Base-by-base conservation (phyloP, 192 early-diverging fungal genomes). In the Paraglomus occultum region DNA sequence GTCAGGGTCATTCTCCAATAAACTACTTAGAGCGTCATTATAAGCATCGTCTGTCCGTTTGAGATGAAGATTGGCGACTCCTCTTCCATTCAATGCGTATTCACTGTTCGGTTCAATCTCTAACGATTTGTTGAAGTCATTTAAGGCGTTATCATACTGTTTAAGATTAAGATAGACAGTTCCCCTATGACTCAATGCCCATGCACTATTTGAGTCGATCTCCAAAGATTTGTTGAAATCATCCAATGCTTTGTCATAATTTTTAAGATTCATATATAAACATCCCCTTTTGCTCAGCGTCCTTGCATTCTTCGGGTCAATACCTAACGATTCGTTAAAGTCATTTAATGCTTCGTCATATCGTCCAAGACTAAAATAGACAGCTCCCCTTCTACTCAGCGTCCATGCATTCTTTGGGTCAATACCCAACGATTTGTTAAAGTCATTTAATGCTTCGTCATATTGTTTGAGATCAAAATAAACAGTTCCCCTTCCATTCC, bases 321-420 rank as follows among this genome's bases (percentile, higher is more conserved):
- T 17, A 50, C 49, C 45, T 22, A 65, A 65, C 8, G 63, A 65
- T 65, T 65, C 51, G 49, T 65, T 65, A 8, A 65, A 17, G 15
- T 65, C 63, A 43, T 50, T 18, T 51, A 65, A 51, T 7, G 63
- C 46, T 51, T 65, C 14, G 4, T 14, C 38, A 17, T 14, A 65
- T 12, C 42, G 48, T 14, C n/a, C 6, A 11, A 49, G 23, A 8
- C 49, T 65, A 23, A 17, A 48, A 50, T 31, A 65, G 14, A 31
- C 18, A 51, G 48, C 45, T 8, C 63, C 48, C 17, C 63, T 31
- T 18, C 51, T 49, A 38, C 38, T 14, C 8, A 45, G 49, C 11
- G 23, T 39, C 38, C 11, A 39, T 50, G 47, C 18, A 39, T 18
- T 38, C 17, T 10, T 9, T 8, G 63, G 47, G 15, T 65, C 51